These are phyloP conservation scores for Scenedesmus sp. DNA, from an alignment of 163 green algal species.

Conservation along the genomic window DNA sequence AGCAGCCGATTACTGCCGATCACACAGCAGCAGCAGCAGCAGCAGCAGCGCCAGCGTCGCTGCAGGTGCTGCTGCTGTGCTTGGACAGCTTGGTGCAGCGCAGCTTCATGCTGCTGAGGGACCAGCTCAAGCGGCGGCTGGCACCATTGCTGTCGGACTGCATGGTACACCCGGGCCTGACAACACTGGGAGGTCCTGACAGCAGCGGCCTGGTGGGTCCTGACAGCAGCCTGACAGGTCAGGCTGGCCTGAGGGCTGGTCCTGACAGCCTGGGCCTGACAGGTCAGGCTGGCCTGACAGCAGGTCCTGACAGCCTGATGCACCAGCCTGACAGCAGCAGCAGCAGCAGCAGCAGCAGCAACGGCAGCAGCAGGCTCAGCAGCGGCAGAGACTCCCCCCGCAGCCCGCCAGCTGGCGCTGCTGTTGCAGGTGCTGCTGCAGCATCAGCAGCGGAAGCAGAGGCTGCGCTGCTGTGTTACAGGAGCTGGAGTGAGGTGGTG, in stretches of 20 bases:
- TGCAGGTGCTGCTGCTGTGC: constrained; percentile 23
- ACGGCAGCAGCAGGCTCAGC: constrained; percentile 8
- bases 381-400: not conserved
- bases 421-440: constrained; percentile 16
- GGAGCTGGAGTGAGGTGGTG: constrained; percentile 45
- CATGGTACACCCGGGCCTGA: constrained; percentile 7
- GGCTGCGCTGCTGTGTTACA: constrained; percentile 3
- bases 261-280: too few species aligned
- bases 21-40: not conserved
- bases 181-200: not conserved
- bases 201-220: not conserved
- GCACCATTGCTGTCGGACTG: constrained; percentile 45
- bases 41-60: not conserved
- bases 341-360: constrained; percentile 8
- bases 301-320: not conserved
- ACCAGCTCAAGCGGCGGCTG: constrained; percentile 46
- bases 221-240: too few species aligned
- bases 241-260: too few species aligned
- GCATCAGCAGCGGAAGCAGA: constrained; percentile 4
- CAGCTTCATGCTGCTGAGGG: constrained; percentile 7
- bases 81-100: constrained; percentile 20
- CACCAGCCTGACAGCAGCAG: not conserved
- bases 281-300: too few species aligned
- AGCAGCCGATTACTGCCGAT: not conserved
- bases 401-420: not conserved